Base-by-base conservation (phyloP, 345 rosid genomes). In the Gossypium longicalyx region DNA sequence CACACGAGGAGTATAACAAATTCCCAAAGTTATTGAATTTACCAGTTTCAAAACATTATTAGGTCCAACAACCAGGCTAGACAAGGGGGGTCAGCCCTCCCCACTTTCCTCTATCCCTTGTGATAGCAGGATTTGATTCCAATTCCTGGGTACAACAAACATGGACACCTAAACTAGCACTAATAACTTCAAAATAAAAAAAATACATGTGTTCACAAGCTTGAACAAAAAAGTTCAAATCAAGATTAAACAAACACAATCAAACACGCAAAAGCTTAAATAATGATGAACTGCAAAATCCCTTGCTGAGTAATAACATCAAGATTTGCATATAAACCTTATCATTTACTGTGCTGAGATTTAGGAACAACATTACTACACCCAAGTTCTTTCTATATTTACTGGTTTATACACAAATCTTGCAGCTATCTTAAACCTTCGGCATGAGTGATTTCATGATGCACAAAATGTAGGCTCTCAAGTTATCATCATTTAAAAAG, bases 391-490 rank as follows among this genome's bases (percentile, higher is more conserved):
- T 13, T 71, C 48, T 51, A 57, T 68, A 48, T 68, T 20, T 2
- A 9, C 57, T 48, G 16, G 43, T 38, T 41, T 64, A 64, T 5
- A 67, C 43, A 48, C 58, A 67, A 15, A 67, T 12, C 59, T 70
- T 52, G 73, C 27, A 70, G 61, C 61, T 70, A 53, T 19, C n/a
- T 12, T 53, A 52, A 54, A 53, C 47, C 29, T 53, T 29, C n/a
- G 3, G 52, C 48, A 52, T 20, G n/a, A 70, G 0, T 20, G 73
- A 53, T 17, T 70, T 68, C 16, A 70, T 12, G 48, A 70, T 70
- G 58, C 48, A 53, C 45, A 11, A 23, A 45, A 41, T 12, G 38
- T 9, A 20, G 59, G 69, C 43, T 23, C 19, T 51, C 58, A 27
- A 13, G 25, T 70, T 70, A 53, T 52, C 27, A 52, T 29, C 45